Base-by-base conservation (phyloP, 352 stramenopile genomes). In the Phytopythium helicoides region DNA sequence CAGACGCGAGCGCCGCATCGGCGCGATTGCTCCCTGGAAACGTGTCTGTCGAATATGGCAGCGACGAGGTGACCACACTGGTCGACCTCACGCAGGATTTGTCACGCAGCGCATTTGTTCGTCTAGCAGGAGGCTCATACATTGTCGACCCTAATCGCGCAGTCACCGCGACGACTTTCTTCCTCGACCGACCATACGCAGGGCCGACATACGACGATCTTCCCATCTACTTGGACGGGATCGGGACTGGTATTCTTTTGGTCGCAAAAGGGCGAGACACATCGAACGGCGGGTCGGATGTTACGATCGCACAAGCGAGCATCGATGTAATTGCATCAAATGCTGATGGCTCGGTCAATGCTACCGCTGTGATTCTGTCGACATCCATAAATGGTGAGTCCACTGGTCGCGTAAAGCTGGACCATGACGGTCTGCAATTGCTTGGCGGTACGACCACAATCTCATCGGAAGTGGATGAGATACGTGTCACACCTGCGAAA, bases 201-300 rank as follows among this genome's bases (percentile, higher is more conserved):
- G 76, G 76, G 10, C 62, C 64, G 33, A 76, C 58, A 3, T 78
- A 69, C 41, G 64, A 79, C 25, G 72, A 83, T 21, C 56, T 87
- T 34, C 72, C 72, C 2, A 72, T 87, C 38, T 76, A 66, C 52
- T 44, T 81, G 22, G 72, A 84, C 47, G 72, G 72, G 1, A 62
- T 87, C 31, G 76, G 72, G 3, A 66, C 72, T 7, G 70, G 70
- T 0, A 63, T 87, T 46, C 44, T 76, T 10, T 42, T 87, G 5
- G 65, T 49, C 15, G 42, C 26, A 7, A 49, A 81, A 59, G 66
- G 76, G 1, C 56, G 46, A 15, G 60, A 62, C 15, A 35, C 36
- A 21, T 33, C 40, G 6, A 44, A 42, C 11, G 46, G 63, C 21
- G 39, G 39, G 28, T 60, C 62, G 31, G 40, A 38, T 28, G 12